Evolutionary conservation across 345 rosid species (phyloP), one percentile per base, ranked within the genome.

Genomic region (Populus nigra): DNA sequence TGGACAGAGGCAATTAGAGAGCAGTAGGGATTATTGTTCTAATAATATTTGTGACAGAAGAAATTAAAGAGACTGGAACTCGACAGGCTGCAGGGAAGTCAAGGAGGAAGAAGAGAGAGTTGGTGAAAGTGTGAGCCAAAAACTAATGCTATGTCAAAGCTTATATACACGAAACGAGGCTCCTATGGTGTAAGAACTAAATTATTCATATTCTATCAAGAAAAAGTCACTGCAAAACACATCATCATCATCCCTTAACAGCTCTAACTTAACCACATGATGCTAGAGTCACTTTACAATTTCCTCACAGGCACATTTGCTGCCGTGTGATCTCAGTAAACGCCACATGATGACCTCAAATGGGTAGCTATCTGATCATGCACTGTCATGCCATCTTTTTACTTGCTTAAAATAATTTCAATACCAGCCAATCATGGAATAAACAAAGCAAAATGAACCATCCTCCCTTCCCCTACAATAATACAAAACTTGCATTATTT

Each of bases 171-270:
- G 61, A 59, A 59, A 22, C 73, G n/a, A 62, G 69, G 69, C 29
- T 23, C 6, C 29, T 0, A 3, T 11, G 6, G n/a, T 18, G 59
- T 18, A 20, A 50, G 59, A 50, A 57, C 13, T 22, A n/a, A 57
- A 59, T 3, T 22, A 8, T 57, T 1, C 27, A 57, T 57, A 8
- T 5, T 9, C 2, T 18, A 5, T 12, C 20, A 13, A 27, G 8
- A 57, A 13, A 70, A 85, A 82, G 90, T 85, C 88, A 85, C 82
- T 53, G 87, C 72, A 68, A 53, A 71, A 68, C 81, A 69, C 80
- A 78, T 43, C 80, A 77, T 43, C 80, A 77, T 77, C 82, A 74
- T 29, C 68, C 31, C 2, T 6, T 2, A 25, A 76, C 62, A 38
- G 62, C 57, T 20, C 36, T 39, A 39, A 7, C 36, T n/a, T 53